phyloP scores from a whole-genome alignment of 2,329 filamentous ascomycete genomes.

The Bipolaris cookei region DNA sequence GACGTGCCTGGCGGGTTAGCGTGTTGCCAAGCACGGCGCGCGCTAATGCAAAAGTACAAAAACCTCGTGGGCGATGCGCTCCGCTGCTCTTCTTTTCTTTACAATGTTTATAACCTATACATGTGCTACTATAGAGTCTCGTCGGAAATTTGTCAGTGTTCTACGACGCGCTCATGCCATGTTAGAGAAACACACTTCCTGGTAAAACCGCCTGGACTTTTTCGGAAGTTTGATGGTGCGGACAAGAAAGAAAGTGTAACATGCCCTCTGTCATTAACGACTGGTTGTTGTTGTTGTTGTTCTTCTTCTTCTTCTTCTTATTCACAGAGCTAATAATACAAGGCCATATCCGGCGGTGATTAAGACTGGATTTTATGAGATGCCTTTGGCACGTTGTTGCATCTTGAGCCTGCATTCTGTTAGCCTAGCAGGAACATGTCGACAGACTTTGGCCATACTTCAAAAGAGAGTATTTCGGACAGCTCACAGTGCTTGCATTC shows the following conservation, averaged over 20 bases:
- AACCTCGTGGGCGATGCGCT: constrained; percentile 16
- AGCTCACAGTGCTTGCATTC: constrained; percentile 77
- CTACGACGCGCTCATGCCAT: constrained; percentile 99
- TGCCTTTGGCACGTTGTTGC: constrained; percentile 69
- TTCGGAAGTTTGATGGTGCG: constrained; percentile 52
- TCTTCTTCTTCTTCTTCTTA: too few species aligned
- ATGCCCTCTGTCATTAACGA: constrained; percentile 12
- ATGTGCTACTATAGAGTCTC: constrained; percentile 99
- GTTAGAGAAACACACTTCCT: constrained; percentile 76
- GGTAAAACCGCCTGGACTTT: constrained; percentile 58
- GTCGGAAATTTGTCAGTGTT: constrained; percentile 88
- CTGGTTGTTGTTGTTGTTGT: too few species aligned
- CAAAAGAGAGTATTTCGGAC: constrained; percentile 80
- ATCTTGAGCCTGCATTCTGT: constrained; percentile 69
- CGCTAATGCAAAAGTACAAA: constrained; percentile 30
- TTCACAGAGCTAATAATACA: neutral
- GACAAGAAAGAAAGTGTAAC: constrained; percentile 53
- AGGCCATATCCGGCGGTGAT: neutral
- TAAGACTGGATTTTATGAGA: constrained; percentile 6
- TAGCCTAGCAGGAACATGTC: constrained; percentile 5
- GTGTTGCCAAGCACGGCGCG: constrained; percentile 21
- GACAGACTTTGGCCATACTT: constrained; percentile 47
- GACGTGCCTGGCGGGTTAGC: constrained; percentile 16
- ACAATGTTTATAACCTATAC: constrained; percentile 67
- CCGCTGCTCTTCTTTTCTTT: constrained; percentile 56